Percentiles rank a stretch among this genome's conserved stretches.
Conservation (phyloP, 805 yeast species). For the Yamadazyma olivae region DNA sequence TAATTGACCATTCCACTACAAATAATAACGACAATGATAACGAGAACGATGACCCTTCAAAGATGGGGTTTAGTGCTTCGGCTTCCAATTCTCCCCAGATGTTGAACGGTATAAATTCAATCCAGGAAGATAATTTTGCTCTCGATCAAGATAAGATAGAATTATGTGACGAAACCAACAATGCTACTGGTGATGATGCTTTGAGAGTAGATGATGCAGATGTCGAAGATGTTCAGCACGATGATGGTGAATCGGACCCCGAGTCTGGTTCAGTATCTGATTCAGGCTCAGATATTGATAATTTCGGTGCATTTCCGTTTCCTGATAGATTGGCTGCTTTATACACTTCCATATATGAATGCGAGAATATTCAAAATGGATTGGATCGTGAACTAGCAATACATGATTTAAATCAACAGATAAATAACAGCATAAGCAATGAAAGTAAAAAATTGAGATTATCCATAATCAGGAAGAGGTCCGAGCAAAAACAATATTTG, state of each 20-base stretch:
- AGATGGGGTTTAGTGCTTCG: slow-evolving; percentile 27
- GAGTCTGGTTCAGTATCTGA: slow-evolving; percentile 15
- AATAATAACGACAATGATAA: background rate
- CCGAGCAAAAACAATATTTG: slow-evolving; percentile 28
- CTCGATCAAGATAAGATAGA: slow-evolving; percentile 35
- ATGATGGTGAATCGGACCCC: slow-evolving; percentile 19
- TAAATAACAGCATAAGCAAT: slow-evolving; percentile 26
- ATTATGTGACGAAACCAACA: slow-evolving; percentile 21
- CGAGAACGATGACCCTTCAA: slow-evolving; percentile 11
- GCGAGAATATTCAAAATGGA: slow-evolving; percentile 31
- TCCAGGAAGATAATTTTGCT: slow-evolving; percentile 29
- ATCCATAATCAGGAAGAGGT: slow-evolving; percentile 31
- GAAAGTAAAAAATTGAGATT: slow-evolving; percentile 30
- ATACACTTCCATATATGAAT: slow-evolving; percentile 31
- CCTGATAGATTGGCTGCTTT: slow-evolving; percentile 21
- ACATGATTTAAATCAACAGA: slow-evolving; percentile 28
- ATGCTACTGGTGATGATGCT: slow-evolving; percentile 22
- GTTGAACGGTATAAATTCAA: slow-evolving; percentile 27
- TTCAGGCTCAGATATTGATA: slow-evolving; percentile 13
- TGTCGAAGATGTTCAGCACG: slow-evolving; percentile 24
- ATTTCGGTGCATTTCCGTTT: slow-evolving; percentile 8
- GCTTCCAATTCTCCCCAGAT: slow-evolving; percentile 40
- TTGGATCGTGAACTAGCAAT: slow-evolving; percentile 30
- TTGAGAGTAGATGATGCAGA: slow-evolving; percentile 24
- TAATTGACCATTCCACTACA: background rate